Conservation (phyloP, 192 early-diverging fungal species). For the Coemansia sp. region DNA sequence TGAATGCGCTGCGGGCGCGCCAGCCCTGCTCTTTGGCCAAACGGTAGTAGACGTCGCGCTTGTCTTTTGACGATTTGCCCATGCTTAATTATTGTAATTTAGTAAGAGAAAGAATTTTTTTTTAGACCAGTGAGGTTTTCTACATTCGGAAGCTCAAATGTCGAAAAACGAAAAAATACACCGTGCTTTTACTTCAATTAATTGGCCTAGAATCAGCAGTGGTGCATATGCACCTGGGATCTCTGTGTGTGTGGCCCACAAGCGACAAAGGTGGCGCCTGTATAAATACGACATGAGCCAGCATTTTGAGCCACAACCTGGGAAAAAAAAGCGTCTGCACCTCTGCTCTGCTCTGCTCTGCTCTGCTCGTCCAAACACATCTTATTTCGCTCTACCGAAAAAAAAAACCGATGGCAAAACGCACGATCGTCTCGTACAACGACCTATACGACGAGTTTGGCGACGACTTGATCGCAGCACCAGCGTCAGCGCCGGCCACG, state of each 20-base stretch:
- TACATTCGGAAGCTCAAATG: too few species aligned
- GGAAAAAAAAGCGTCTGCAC: not conserved
- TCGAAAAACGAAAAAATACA: too few species aligned
- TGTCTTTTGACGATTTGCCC: constrained; percentile 91
- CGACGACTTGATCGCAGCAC: not conserved
- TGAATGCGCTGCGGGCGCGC: constrained; percentile 96
- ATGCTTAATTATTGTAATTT: constrained; percentile 16
- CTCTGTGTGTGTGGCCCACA: not conserved
- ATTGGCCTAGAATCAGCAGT: too few species aligned
- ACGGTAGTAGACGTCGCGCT: constrained; percentile 95
- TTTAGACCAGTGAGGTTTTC: too few species aligned
- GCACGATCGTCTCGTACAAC: constrained; percentile 41
- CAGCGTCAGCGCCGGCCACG: not conserved
- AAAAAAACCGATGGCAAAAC: not conserved
- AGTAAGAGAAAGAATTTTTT: constrained; percentile 4
- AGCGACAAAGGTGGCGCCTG: too few species aligned
- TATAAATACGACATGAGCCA: too few species aligned
- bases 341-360: not conserved
- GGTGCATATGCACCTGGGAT: too few species aligned
- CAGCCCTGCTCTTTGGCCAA: constrained; percentile 97
- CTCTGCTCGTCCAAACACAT: not conserved
- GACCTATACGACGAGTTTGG: constrained; percentile 33
- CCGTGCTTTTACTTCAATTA: too few species aligned
- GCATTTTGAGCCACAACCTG: too few species aligned
- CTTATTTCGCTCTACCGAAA: not conserved